Evolutionary conservation across 2,329 filamentous ascomycete genomes (phyloP).

Genomic region (Claviceps citrina): DNA sequence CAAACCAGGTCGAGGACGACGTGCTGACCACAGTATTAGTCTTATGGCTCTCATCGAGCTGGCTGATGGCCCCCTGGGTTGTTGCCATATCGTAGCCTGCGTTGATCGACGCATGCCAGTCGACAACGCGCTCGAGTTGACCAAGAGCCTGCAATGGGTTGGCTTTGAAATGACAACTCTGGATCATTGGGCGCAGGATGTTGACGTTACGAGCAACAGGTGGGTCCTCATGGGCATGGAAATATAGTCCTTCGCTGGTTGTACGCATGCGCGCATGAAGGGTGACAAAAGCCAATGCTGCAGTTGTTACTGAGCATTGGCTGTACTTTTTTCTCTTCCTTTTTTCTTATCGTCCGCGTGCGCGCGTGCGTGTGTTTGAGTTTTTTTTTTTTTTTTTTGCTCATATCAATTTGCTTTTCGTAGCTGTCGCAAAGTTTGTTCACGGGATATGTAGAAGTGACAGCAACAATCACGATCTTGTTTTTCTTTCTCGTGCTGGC

Average conservation of each 20-base stretch:
- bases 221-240: conserved; percentile 90
- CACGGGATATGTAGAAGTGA: neutral
- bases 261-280: neutral
- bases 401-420: too few species aligned
- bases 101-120: conserved; percentile 55
- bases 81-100: conserved; percentile 64
- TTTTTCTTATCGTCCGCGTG: neutral
- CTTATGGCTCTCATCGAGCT: conserved; percentile 85
- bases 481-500: neutral
- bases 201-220: conserved; percentile 53
- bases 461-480: neutral
- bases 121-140: conserved; percentile 48
- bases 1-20: neutral
- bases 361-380: neutral
- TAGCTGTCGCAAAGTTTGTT: neutral
- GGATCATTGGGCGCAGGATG: conserved; percentile 52
- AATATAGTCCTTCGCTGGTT: conserved; percentile 33
- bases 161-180: conserved; percentile 75
- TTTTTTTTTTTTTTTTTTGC: neutral
- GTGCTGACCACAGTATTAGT: conserved; percentile 26
- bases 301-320: neutral
- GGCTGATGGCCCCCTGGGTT: conserved; percentile 60
- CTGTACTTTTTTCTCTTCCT: neutral
- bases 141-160: conserved; percentile 82
- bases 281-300: neutral